Evolutionary conservation across 805 yeast species (phyloP), one percentile per base, ranked within the genome.

Genomic region (Candida maltosa): DNA sequence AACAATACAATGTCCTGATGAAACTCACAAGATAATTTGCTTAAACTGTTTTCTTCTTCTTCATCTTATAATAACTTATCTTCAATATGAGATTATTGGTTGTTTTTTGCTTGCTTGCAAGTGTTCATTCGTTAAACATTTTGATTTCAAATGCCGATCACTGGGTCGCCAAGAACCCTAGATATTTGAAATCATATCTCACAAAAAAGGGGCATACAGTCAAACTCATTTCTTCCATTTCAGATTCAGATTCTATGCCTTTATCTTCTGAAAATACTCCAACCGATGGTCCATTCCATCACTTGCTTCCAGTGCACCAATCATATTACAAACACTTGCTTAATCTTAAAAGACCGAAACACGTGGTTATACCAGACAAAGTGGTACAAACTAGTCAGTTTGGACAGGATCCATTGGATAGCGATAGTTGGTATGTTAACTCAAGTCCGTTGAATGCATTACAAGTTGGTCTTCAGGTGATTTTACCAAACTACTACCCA

Each of bases 371-470:
- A 16, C 17, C 14, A 16, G 20, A 32, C 29, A 14, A 36, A 37
- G 10, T 21, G 23, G 23, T 7, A 21, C 23, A 10, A 11, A 38
- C 26, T 14, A 26, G 32, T 10, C 37, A 45, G 11, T 54, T 45
- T 34, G 69, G 69, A 28, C 63, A 58, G 44, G 70, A 64, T 44
- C 62, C 65, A 12, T 43, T 58, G 29, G 53, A 60, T 35, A 35
- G 39, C 21, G 35, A 51, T 35, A 46, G 52, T 32, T 63, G 69
- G 70, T 63, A 51, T 38, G 58, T 64, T 17, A 55, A 61, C 36
- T 47, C 55, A 6, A 30, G 47, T 12, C 58, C 65, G 3, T 26
- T 55, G 6, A 48, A 49, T 27, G 35, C 55, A 2, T 44, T 64
- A 26, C 33, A 51, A 3, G 39, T 58, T 5, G 62, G 56, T 2